Base-by-base conservation (phyloP, 2,329 filamentous ascomycete species). In the Ophiostoma sp. region DNA sequence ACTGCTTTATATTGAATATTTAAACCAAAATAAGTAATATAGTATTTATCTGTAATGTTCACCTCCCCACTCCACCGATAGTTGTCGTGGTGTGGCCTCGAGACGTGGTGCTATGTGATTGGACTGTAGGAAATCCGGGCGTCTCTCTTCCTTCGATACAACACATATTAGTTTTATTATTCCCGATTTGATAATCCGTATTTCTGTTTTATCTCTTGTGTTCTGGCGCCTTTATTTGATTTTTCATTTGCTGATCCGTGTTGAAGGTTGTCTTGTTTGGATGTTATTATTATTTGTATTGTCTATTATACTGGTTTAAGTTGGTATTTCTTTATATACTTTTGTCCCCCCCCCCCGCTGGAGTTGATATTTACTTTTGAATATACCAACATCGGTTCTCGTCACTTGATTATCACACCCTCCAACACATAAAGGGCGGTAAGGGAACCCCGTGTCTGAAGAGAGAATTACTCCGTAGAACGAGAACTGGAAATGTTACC, bases 91-190 rank as follows among this genome's bases (percentile, higher is more conserved):
- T 69, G 68, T 69, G 67, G 70, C 67, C 66, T 69, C 64, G 70
- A 71, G 71, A 72, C 71, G 71, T 72, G 71, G 70, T 72, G 68
- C 36, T 38, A 47, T 60, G 16, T 71, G 71, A 72, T 72, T 72
- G 71, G 71, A 42, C 64, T 36, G 41, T 42, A 65, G 55, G 42
- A 27, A 42, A 66, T n/a, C 55, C 42, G 62, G 41, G 44, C 45
- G 65, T 42, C 38, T 66, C 45, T 47, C 36, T 66, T 64, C 41
- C 66, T 60, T 55, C 44, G 40, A 45, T 41, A 68, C 27, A 65
- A 60, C 38, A 47, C 36, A 66, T 42, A 64, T 36, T 38, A 16
- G 16, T 64, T 64, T 18, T 27, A 55, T 55, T 55, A 55, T 55
- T 7, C 27, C 7, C 49, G 11, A 8, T 52, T 47, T 47, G 12